Evolutionary conservation across 305 asterid genomes (phyloP).

Genomic region (Rubia peregrina): DNA sequence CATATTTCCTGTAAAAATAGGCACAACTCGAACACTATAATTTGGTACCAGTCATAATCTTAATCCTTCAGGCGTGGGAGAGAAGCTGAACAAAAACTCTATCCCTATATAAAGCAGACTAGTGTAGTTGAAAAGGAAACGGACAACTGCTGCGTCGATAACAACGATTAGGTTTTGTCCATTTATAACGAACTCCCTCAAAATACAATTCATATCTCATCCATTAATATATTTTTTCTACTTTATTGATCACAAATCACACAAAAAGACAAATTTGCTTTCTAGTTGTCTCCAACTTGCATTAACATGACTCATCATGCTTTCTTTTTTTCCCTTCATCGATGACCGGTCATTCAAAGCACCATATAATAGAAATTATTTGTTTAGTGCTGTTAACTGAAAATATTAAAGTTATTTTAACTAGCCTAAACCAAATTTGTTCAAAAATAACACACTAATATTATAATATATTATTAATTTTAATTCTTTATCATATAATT

Average conservation of each 20-base stretch:
- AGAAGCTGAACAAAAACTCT: background rate
- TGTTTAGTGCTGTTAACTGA: too few relatives aligned
- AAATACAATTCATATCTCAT: too few relatives aligned
- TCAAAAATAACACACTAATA: too few relatives aligned
- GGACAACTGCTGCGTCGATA: conserved; percentile 7
- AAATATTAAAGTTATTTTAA: too few relatives aligned
- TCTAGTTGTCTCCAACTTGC: conserved; percentile 16
- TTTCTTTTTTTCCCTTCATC: background rate
- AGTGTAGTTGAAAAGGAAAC: background rate
- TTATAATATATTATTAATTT: too few relatives aligned
- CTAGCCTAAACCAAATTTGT: too few relatives aligned
- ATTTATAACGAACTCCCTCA: conserved; percentile 10
- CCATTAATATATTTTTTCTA: background rate
- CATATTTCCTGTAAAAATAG: too few relatives aligned
- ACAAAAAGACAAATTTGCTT: conserved; percentile 17
- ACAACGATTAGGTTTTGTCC: conserved; percentile 1
- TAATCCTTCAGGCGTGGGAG: background rate
- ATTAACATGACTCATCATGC: conserved; percentile 2
- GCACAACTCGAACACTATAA: too few relatives aligned
- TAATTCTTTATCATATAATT: too few relatives aligned
- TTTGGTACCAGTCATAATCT: too few relatives aligned
- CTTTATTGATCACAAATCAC: background rate
- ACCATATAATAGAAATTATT: too few relatives aligned
- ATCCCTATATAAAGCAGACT: too few relatives aligned
- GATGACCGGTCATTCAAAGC: background rate